Conservation (phyloP, 2,329 filamentous ascomycete genomes). For the Byssoonygena ceratinophila region DNA sequence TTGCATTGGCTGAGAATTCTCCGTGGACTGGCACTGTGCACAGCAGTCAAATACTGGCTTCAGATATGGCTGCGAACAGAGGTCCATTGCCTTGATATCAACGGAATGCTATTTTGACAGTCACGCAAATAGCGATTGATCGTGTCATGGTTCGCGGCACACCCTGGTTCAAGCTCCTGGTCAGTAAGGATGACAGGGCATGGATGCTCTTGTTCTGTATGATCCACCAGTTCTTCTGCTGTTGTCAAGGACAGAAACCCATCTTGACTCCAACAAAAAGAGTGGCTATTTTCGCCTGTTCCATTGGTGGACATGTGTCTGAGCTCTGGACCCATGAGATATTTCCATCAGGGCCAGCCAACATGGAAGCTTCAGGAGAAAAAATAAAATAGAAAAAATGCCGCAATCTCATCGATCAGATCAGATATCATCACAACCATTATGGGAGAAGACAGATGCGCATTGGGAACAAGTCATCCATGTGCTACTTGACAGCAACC, state of each 20-base stretch:
- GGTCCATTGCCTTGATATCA: neutral
- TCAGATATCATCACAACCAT: too few relatives aligned
- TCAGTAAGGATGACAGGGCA: neutral
- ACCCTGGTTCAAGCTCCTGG: neutral
- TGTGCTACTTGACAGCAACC: too few relatives aligned
- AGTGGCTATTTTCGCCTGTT: neutral
- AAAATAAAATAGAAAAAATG: neutral
- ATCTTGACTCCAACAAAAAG: too few relatives aligned
- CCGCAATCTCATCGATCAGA: neutral
- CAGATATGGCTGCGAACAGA: neutral
- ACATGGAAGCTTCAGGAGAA: neutral
- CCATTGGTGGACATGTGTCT: too few relatives aligned
- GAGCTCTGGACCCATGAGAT: too few relatives aligned
- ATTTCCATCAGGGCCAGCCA: too few relatives aligned
- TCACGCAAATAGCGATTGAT: neutral
- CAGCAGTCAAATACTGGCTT: neutral
- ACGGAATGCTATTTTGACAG: neutral
- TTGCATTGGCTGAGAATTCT: neutral
- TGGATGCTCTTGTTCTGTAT: neutral
- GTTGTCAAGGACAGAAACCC: neutral
- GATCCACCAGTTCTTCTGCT: neutral
- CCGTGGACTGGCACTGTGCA: neutral
- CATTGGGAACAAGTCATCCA: too few relatives aligned
- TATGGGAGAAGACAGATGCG: too few relatives aligned
- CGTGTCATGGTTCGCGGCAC: neutral